These are phyloP conservation scores for Linnemannia elongata DNA, from an alignment of 192 early-diverging fungal species.

Conservation along the genomic window DNA sequence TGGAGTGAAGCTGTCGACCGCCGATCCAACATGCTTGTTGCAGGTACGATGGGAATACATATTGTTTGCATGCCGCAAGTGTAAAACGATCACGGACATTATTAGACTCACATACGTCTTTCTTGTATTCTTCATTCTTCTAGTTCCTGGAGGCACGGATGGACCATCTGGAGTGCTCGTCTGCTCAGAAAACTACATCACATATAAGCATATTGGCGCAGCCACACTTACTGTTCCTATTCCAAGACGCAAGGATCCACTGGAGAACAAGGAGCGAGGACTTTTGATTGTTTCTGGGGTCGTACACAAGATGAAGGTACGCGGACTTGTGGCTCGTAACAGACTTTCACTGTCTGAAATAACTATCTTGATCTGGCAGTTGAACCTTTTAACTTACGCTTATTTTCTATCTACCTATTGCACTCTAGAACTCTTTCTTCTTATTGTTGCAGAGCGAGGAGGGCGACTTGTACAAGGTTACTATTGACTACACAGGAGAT, in stretches of 20 bases:
- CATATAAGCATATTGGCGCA: slow-evolving; percentile 84
- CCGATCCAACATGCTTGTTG: slow-evolving; percentile 85
- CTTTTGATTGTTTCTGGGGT: slow-evolving; percentile 86
- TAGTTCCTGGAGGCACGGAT: slow-evolving; percentile 89
- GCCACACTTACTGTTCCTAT: slow-evolving; percentile 80
- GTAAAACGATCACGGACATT: neutral
- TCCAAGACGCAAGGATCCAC: slow-evolving; percentile 79
- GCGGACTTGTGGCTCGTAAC: too few species aligned
- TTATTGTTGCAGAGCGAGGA: slow-evolving; percentile 91
- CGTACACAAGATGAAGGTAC: slow-evolving; percentile 91
- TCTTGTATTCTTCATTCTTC: neutral
- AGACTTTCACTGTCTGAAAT: neutral
- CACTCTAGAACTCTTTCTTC: slow-evolving; percentile 80
- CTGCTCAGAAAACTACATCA: slow-evolving; percentile 91
- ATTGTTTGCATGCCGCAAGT: neutral
- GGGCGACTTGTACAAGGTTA: slow-evolving; percentile 95
- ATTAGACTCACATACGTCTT: neutral
- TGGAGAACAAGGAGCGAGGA: slow-evolving; percentile 75
- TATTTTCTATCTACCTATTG: neutral
- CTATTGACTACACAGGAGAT: slow-evolving; percentile 80
- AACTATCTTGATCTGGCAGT: too few species aligned
- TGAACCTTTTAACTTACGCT: neutral
- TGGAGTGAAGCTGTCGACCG: slow-evolving; percentile 89
- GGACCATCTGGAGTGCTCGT: slow-evolving; percentile 98
- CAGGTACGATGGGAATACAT: slow-evolving; percentile 54